These are phyloP conservation scores for Gracilariopsis chorda DNA, from an alignment of 23 red algal species.

Conservation along the genomic window DNA sequence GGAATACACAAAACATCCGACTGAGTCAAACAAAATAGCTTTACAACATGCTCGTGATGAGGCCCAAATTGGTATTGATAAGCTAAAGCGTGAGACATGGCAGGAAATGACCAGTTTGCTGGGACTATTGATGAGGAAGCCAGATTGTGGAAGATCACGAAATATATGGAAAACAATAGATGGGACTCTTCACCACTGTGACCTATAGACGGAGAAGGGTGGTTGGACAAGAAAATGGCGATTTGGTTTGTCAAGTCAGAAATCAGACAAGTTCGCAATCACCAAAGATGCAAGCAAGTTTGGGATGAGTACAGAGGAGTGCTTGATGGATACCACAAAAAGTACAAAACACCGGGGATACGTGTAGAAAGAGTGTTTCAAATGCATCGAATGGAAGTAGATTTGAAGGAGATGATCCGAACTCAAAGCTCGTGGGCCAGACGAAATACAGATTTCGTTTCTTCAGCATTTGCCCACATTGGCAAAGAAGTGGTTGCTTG, in stretches of 20 bases:
- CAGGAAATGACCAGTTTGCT: neutral
- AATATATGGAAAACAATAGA: neutral
- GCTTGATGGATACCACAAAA: too few relatives aligned
- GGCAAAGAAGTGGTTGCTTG: neutral
- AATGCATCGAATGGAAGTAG: neutral
- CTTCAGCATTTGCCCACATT: neutral
- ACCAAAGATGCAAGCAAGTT: neutral
- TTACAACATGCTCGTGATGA: neutral
- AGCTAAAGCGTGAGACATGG: neutral
- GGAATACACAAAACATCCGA: neutral
- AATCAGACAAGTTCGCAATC: neutral
- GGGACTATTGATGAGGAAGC: neutral
- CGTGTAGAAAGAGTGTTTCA: neutral
- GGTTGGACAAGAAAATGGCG: neutral
- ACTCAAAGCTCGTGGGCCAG: neutral
- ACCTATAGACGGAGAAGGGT: neutral
- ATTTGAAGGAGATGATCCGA: neutral
- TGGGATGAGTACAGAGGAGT: too few relatives aligned
- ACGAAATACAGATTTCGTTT: neutral
- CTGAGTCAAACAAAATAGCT: neutral
- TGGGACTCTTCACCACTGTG: neutral
- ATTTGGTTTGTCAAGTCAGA: neutral
- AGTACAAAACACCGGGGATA: too few relatives aligned
- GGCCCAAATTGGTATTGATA: neutral
- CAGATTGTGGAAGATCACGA: neutral